phyloP scores from a whole-genome alignment of 306 rosid genomes.

The Leucaena leucocephala region DNA sequence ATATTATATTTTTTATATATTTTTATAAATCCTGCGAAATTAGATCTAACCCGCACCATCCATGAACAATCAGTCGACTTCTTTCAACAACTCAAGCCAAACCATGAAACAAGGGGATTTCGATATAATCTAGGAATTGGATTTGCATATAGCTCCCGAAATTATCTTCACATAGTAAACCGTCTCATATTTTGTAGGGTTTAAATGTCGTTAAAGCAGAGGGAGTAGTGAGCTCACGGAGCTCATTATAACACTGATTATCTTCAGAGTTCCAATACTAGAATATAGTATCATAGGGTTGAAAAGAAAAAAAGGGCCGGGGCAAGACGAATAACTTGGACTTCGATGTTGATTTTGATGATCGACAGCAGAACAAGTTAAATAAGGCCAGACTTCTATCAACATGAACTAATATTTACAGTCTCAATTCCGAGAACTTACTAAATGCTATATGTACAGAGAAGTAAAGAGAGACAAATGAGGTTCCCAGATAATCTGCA shows the following conservation, averaged over 20 bases:
- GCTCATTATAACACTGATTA: neutral
- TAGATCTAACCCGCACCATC: neutral
- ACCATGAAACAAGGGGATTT: neutral
- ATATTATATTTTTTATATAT: no score
- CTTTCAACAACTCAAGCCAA: neutral
- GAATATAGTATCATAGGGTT: neutral
- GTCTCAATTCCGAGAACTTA: slow-evolving; percentile 11
- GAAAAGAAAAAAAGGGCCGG: no score
- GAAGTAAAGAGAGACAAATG: neutral
- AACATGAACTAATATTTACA: slow-evolving; percentile 38
- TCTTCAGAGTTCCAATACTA: neutral
- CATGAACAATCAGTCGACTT: neutral
- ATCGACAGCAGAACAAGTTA: neutral
- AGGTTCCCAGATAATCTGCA: neutral
- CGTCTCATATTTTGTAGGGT: neutral
- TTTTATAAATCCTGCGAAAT: neutral
- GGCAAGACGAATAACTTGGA: neutral
- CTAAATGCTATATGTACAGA: slow-evolving; percentile 22
- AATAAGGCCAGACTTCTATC: slow-evolving; percentile 2
- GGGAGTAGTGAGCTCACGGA: neutral
- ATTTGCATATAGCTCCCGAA: neutral
- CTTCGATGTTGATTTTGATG: neutral
- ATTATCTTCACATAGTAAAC: neutral
- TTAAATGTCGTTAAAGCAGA: neutral
- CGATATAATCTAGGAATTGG: neutral